These are phyloP conservation scores for Rhododendron ovatum DNA, from an alignment of 148 eudicot genomes.

Conservation along the genomic window DNA sequence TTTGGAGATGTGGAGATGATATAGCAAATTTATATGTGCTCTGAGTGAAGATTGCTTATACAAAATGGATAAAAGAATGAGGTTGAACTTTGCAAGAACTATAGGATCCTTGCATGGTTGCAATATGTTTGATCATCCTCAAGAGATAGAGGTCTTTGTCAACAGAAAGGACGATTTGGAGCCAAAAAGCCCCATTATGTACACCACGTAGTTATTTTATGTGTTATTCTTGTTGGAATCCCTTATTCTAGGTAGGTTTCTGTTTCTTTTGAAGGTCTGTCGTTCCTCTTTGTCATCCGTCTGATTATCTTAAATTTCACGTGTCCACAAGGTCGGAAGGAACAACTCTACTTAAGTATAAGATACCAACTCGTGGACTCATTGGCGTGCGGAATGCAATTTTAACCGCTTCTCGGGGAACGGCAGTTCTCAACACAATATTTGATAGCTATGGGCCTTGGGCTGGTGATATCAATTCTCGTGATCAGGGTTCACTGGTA, in stretches of 20 bases:
- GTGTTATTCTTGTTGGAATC: background rate
- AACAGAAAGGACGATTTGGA: background rate
- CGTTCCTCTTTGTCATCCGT: background rate
- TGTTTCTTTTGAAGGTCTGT: constrained; percentile 1
- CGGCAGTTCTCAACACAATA: constrained; percentile 91
- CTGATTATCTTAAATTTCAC: constrained; percentile 1
- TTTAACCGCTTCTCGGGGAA: constrained; percentile 92
- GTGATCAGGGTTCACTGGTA: constrained; percentile 97
- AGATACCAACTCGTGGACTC: constrained; percentile 97
- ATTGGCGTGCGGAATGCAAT: constrained; percentile 86
- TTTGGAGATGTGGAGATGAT: background rate
- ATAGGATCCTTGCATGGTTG: background rate
- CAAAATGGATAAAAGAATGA: background rate
- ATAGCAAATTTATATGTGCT: background rate
- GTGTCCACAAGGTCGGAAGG: constrained; percentile 63
- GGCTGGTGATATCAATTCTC: constrained; percentile 93
- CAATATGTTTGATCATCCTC: background rate
- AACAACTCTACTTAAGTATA: constrained; percentile 71
- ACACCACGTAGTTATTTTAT: background rate
- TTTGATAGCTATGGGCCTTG: constrained; percentile 95
- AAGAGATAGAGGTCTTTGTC: background rate
- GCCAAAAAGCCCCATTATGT: background rate
- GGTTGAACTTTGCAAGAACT: background rate
- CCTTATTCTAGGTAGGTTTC: background rate
- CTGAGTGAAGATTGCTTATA: background rate